phyloP scores from a whole-genome alignment of 108 stramenopile species.

The Nitzschia inconspicua region DNA sequence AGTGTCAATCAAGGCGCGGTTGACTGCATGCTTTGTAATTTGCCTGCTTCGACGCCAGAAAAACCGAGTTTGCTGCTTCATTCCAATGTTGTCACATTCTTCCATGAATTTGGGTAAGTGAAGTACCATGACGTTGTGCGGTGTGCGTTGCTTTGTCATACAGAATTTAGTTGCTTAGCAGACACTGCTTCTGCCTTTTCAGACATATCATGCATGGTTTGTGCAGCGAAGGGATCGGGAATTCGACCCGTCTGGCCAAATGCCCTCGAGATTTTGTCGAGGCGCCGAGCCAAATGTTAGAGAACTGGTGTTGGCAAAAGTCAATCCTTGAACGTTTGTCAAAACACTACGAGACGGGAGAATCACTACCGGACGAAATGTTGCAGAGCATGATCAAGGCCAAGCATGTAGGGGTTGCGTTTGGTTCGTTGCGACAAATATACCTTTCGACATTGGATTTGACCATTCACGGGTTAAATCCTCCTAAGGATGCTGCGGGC shows the following conservation, averaged over 20 bases:
- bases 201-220: constrained; percentile 45
- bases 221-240: constrained; percentile 25
- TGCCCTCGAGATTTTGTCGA: constrained; percentile 49
- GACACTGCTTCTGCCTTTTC: too few relatives aligned
- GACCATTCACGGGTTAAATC: constrained; percentile 31
- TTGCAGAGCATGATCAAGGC: constrained; percentile 32
- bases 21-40: constrained; percentile 50
- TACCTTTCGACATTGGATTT: constrained; percentile 36
- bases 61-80: constrained; percentile 35
- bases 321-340: constrained; percentile 30
- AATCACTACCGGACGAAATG: constrained; percentile 23
- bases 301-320: constrained; percentile 39
- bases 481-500: constrained; percentile 27
- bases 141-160: neutral
- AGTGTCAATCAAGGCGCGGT: constrained; percentile 25
- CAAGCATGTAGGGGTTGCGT: constrained; percentile 36
- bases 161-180: constrained; percentile 32
- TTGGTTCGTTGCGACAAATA: constrained; percentile 31
- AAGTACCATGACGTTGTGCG: neutral
- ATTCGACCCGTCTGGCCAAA: constrained; percentile 34
- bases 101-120: constrained; percentile 13
- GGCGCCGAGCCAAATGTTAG: constrained; percentile 42
- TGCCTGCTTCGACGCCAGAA: constrained; percentile 29
- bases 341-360: constrained; percentile 36
- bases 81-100: constrained; percentile 36